phyloP scores from a whole-genome alignment of 192 early-diverging fungal species.

The Coemansia sp. region DNA sequence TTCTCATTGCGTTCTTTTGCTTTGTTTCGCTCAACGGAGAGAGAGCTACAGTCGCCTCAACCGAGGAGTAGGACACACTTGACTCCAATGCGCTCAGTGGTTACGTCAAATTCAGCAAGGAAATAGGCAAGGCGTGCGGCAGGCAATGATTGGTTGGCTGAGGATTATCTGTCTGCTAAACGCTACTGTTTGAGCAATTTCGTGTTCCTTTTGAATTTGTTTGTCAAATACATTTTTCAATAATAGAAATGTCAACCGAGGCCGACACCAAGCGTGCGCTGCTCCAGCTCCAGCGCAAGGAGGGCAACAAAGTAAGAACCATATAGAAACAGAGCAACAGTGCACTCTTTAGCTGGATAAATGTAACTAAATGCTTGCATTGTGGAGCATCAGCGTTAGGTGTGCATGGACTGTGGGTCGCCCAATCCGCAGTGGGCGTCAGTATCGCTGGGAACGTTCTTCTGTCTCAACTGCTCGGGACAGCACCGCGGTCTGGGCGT shows the following conservation, averaged over 20 bases:
- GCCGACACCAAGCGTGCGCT: constrained; percentile 36
- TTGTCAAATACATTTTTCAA: constrained; percentile 3
- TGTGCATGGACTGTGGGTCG: constrained; percentile 88
- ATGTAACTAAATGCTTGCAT: neutral
- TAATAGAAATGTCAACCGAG: constrained; percentile 24
- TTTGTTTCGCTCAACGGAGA: constrained; percentile 35
- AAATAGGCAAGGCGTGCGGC: constrained; percentile 17
- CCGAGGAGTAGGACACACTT: neutral
- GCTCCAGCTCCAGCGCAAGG: constrained; percentile 41
- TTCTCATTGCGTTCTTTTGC: constrained; percentile 49
- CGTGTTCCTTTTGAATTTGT: neutral
- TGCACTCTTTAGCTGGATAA: neutral
- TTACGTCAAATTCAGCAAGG: neutral
- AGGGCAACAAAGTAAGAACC: constrained; percentile 38
- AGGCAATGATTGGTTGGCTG: constrained; percentile 15
- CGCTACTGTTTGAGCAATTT: neutral
- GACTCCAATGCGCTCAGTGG: neutral
- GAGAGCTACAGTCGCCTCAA: neutral
- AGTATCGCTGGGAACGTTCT: constrained; percentile 91
- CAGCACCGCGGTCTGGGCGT: constrained; percentile 83
- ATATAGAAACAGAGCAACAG: neutral
- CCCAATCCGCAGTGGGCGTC: constrained; percentile 88
- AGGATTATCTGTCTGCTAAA: neutral
- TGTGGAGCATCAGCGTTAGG: constrained; percentile 17
- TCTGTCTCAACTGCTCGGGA: constrained; percentile 93